A percentile compares a stretch with the other conserved stretches of the same genome.
These are phyloP conservation scores for Epichloe sibirici DNA, from an alignment of 2,329 filamentous ascomycete genomes.

Conservation along the genomic window DNA sequence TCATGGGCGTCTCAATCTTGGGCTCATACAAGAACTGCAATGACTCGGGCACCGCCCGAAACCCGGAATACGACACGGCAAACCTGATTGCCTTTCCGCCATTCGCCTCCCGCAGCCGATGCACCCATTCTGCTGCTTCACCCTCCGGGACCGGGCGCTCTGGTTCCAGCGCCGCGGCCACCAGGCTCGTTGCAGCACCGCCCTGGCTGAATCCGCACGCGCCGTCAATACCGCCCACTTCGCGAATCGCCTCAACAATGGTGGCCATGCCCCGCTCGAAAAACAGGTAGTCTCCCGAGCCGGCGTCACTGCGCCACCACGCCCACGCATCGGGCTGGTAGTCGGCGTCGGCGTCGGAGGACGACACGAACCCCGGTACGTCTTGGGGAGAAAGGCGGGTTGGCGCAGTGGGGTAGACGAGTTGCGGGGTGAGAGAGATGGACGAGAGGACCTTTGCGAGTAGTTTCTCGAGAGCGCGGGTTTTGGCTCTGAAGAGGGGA, in stretches of 20 bases:
- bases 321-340: constrained; percentile 58
- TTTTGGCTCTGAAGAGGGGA: constrained; percentile 74
- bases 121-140: constrained; percentile 28
- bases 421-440: constrained; percentile 36
- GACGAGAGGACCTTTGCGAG: constrained; percentile 61
- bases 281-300: constrained; percentile 49
- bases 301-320: constrained; percentile 68
- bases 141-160: constrained; percentile 17
- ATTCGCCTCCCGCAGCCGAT: constrained; percentile 37
- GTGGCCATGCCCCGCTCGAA: constrained; percentile 55
- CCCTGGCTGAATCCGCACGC: constrained; percentile 78
- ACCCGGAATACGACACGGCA: constrained; percentile 66
- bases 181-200: constrained; percentile 56
- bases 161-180: constrained; percentile 59
- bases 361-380: constrained; percentile 53
- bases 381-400: constrained; percentile 49
- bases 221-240: constrained; percentile 60
- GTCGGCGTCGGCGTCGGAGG: constrained; percentile 28
- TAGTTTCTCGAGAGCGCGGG: constrained; percentile 72
- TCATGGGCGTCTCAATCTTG: constrained; percentile 59
- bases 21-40: constrained; percentile 60
- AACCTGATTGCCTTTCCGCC: constrained; percentile 46
- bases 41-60: constrained; percentile 48
- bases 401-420: constrained; percentile 60
- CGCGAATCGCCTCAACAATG: constrained; percentile 49